Conservation (phyloP, 352 stramenopile species). For the Phytophthora agathidicida region DNA sequence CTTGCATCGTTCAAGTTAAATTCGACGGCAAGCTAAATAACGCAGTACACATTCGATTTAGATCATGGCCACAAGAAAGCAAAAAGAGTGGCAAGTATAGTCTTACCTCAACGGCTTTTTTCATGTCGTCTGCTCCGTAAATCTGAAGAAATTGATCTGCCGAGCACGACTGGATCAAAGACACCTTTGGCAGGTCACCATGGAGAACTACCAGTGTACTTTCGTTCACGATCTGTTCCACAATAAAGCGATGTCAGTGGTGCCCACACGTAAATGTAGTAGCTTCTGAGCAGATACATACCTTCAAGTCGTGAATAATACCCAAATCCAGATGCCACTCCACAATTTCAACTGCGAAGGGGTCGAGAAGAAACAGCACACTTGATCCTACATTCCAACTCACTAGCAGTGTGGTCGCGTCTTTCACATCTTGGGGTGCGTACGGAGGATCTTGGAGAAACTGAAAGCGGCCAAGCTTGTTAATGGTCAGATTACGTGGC, state of each 20-base stretch:
- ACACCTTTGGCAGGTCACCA: slow-evolving; percentile 77
- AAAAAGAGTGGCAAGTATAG: not conserved
- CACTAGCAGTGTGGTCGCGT: slow-evolving; percentile 61
- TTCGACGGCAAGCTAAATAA: slow-evolving; percentile 66
- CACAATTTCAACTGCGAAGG: slow-evolving; percentile 82
- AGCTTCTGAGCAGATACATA: slow-evolving; percentile 23
- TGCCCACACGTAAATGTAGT: not conserved
- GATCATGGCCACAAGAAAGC: not conserved
- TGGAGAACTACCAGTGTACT: slow-evolving; percentile 74
- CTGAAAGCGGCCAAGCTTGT: slow-evolving; percentile 77
- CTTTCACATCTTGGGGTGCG: slow-evolving; percentile 46
- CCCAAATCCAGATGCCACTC: slow-evolving; percentile 90
- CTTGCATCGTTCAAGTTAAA: slow-evolving; percentile 73
- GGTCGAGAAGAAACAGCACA: slow-evolving; percentile 85
- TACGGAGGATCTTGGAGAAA: slow-evolving; percentile 70
- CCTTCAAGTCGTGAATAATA: slow-evolving; percentile 86
- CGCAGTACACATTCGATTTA: slow-evolving; percentile 4
- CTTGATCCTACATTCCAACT: slow-evolving; percentile 86
- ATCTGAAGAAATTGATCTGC: slow-evolving; percentile 76
- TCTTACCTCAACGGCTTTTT: slow-evolving; percentile 69
- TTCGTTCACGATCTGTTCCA: slow-evolving; percentile 66
- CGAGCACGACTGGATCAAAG: slow-evolving; percentile 73
- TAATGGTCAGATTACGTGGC: slow-evolving; percentile 77
- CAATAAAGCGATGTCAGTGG: not conserved
- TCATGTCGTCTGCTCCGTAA: slow-evolving; percentile 64